A percentile compares a stretch with the other conserved stretches of the same genome.
These are phyloP conservation scores for Salvia miltiorrhiza DNA, from an alignment of 257 asterid genomes.

Conservation along the genomic window DNA sequence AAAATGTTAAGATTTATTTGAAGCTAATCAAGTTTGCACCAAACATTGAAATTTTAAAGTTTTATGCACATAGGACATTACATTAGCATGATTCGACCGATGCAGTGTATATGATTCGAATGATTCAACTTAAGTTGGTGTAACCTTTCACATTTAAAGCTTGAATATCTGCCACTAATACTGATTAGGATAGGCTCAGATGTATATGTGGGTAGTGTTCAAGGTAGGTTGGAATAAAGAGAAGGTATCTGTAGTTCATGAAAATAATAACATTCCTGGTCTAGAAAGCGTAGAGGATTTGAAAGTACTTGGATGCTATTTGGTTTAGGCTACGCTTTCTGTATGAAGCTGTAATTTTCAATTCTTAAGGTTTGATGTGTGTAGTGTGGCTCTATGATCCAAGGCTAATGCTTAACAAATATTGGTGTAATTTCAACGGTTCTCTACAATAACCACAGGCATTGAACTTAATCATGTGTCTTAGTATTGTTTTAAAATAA, in stretches of 20 bases:
- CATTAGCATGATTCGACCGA: not conserved
- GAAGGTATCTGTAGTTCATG: not conserved
- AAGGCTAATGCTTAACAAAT: not conserved
- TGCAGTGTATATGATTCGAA: not conserved
- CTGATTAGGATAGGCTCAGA: not conserved
- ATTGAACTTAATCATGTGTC: not conserved
- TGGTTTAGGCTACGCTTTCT: not conserved
- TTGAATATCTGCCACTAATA: not conserved
- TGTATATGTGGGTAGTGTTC: not conserved
- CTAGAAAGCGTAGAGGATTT: not conserved
- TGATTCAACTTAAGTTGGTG: not conserved
- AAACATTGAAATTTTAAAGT: not conserved
- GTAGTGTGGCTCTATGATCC: not conserved
- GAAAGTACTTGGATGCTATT: not conserved
- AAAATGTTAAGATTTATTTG: not conserved
- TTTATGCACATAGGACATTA: not conserved
- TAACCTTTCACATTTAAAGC: not conserved
- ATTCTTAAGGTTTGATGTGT: not conserved
- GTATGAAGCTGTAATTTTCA: not conserved
- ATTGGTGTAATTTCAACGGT: not conserved
- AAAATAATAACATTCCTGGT: not conserved
- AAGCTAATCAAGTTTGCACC: not conserved
- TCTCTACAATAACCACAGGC: not conserved
- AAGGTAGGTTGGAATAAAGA: not conserved
- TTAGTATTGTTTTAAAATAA: not conserved